Evolutionary conservation across 768 basidiomycete genomes (phyloP), one percentile per base, ranked within the genome.

Genomic region (Amylocystis lapponica): DNA sequence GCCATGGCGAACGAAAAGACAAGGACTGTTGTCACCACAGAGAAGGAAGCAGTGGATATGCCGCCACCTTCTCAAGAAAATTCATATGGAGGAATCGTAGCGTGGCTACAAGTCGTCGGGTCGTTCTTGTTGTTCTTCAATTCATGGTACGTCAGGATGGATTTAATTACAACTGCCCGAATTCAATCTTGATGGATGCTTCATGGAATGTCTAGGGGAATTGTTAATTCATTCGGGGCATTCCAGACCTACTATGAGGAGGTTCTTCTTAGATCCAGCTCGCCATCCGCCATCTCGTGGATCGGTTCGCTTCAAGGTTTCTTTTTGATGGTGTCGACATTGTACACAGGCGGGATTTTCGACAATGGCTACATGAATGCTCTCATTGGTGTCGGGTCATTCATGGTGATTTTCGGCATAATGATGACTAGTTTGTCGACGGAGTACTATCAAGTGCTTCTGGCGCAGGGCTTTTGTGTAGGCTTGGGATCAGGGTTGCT

Each of bases 381-480:
- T 12, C 43, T 46, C 32, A 48, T 46, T 12, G 27, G 34, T 17
- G 5, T 33, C 27, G 51, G 51, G 9, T 48, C 47, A 16, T 23
- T 48, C 33, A 41, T 48, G 8, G 40, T 41, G 14, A 41, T 48
- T 23, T 27, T 74, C 69, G 42, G 41, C 1, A 42, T 56, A 10
- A 53, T 53, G 53, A 70, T 71, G 66, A 65, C 75, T 21, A 74
- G 74, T 0, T 52, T 75, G 7, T 64, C 66, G 1, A 59, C 66
- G 26, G 66, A 64, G 4, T 54, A 67, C 26, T 64, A 62, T 12
- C 65, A 75, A 59, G 66, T 77, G 37, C 76, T 78, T 51, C 60
- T 79, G 6, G 61, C 74, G 0, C 76, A 79, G 58, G 77, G 70
- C 4, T 57, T 81, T n/a, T 75, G 73, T 13, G 70, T 75, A 60